phyloP scores from a whole-genome alignment of 352 stramenopile genomes.

The Globisporangium irregulare region DNA sequence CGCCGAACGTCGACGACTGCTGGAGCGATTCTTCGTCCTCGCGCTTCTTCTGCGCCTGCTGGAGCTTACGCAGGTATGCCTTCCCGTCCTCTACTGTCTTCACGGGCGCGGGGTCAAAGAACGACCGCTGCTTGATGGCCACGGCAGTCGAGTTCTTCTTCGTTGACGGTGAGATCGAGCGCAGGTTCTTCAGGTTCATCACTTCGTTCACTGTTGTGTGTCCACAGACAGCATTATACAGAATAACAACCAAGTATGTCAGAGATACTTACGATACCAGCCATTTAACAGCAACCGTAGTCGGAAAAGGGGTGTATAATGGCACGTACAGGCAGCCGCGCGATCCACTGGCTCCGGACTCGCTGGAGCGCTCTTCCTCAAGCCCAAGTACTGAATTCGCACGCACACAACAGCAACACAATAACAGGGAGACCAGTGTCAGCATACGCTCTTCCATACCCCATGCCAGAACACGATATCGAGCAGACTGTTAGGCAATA shows the following conservation, averaged over 20 bases:
- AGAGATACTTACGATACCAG: not conserved
- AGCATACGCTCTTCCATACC: not conserved
- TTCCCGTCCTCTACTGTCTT: slow-evolving; percentile 74
- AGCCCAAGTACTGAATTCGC: slow-evolving; percentile 30
- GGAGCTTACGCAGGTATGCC: slow-evolving; percentile 63
- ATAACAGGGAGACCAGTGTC: not conserved
- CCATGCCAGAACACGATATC: too few relatives aligned
- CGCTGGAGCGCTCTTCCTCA: slow-evolving; percentile 13
- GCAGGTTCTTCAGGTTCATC: slow-evolving; percentile 55
- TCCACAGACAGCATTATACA: slow-evolving; percentile 4
- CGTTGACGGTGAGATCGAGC: slow-evolving; percentile 39
- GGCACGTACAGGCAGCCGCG: slow-evolving; percentile 31
- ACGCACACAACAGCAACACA: not conserved
- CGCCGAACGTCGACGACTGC: slow-evolving; percentile 42
- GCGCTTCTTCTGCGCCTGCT: slow-evolving; percentile 45
- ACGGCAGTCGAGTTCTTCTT: slow-evolving; percentile 26
- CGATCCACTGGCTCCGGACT: slow-evolving; percentile 24
- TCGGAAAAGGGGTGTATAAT: not conserved
- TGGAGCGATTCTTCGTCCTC: slow-evolving; percentile 49
- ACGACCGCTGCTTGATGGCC: slow-evolving; percentile 40
- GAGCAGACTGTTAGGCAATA: too few relatives aligned
- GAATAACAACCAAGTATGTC: not conserved
- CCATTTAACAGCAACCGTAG: not conserved
- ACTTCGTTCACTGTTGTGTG: slow-evolving; percentile 59
- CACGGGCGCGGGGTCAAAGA: slow-evolving; percentile 65